These are phyloP conservation scores for Apiospora aurea DNA, from an alignment of 2,329 filamentous ascomycete genomes.

Conservation along the genomic window DNA sequence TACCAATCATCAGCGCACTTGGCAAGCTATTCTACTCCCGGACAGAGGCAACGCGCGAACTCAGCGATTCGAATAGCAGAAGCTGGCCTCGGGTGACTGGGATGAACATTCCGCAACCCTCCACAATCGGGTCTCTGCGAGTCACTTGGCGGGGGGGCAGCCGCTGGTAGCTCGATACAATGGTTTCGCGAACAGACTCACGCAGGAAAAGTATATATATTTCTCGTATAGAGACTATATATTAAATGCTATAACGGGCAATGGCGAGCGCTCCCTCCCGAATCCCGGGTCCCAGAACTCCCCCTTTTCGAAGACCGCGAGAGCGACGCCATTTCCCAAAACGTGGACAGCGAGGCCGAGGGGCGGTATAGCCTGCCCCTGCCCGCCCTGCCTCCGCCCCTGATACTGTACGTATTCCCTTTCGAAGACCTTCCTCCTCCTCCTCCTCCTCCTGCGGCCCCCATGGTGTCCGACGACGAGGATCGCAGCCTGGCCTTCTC, in stretches of 20 bases:
- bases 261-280: neutral
- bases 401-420: neutral
- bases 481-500: neutral
- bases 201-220: neutral
- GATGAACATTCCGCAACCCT: neutral
- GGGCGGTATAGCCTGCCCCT: neutral
- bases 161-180: neutral
- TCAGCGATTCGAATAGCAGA: neutral
- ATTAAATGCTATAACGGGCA: neutral
- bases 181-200: neutral
- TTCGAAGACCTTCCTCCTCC: neutral
- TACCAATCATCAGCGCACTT: neutral
- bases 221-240: neutral
- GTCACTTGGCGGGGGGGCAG: too few species aligned
- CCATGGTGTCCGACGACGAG: neutral
- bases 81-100: neutral
- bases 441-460: neutral
- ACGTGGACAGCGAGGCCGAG: neutral
- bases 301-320: neutral
- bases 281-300: neutral
- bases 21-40: neutral
- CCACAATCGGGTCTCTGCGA: neutral
- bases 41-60: neutral
- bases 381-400: neutral
- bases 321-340: constrained; percentile 1